Base-by-base conservation (phyloP, 306 rosid genomes). In the Canavalia gladiata region DNA sequence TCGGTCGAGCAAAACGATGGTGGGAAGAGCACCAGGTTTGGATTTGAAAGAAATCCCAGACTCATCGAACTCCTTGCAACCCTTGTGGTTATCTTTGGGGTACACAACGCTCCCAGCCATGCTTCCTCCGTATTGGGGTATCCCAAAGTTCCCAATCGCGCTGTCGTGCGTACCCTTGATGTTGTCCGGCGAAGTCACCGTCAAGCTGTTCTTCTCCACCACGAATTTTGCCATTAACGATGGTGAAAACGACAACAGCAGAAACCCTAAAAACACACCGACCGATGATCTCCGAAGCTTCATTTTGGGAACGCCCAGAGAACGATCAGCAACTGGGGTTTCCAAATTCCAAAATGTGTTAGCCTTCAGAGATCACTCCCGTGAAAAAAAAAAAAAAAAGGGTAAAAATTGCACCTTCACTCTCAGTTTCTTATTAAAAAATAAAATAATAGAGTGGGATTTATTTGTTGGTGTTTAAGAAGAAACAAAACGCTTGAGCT, bases 61-160 rank as follows among this genome's bases (percentile, higher is more conserved):
- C 34, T 92, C 98, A 66, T 87, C 87, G 76, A 89, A 95, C 57
- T 87, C 96, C 76, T 86, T 92, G 73, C 99, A 96, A 13, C 98
- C 98, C 84, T 93, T 93, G 35, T 63, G 92, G 81, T 96, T 93
- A 29, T 96, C 97, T 72, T 92, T 92, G 0, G 99, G 98, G 84
- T 86, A 96, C 31, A 88, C 65, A 8, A 96, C 98, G 77, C 82
- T 82, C 6, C 99, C 99, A 54, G 98, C 90, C 98, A 96, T 93
- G 86, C 99, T 96, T 5, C 98, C 99, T 4, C 99, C 99, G 81
- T 96, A 96, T 74, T 96, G 99, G 57, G 99, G 99, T 47, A 96
- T 90, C 72, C 99, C 99, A 58, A 96, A 96, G 94, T 96, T 96
- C 0, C 99, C 99, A 90, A 96, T 96, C 78, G 98, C 98, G 72